phyloP scores from a whole-genome alignment of 108 stramenopile genomes.

The Schizochytrium sp. region DNA sequence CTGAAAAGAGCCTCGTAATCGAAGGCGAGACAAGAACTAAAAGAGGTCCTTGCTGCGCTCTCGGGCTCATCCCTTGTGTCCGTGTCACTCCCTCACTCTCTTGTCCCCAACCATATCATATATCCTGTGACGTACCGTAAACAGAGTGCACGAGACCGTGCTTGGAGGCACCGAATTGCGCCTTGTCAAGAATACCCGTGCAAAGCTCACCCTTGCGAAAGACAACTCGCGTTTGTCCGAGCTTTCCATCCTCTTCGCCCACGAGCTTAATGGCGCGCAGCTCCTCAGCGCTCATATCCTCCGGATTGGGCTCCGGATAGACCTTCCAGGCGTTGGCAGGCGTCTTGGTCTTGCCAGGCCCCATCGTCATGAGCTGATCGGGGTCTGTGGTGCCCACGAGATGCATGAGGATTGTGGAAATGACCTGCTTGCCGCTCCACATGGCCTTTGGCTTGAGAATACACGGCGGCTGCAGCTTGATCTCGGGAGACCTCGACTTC shows the following conservation, averaged over 20 bases:
- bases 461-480: slow-evolving; percentile 82
- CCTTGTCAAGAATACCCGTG: slow-evolving; percentile 92
- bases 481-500: slow-evolving; percentile 49
- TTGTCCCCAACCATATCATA: neutral
- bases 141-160: slow-evolving; percentile 88
- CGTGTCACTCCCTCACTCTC: neutral
- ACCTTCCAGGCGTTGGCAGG: slow-evolving; percentile 41
- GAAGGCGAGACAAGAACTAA: neutral
- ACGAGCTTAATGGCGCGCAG: slow-evolving; percentile 43
- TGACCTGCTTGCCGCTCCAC: slow-evolving; percentile 96
- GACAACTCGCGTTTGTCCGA: slow-evolving; percentile 47
- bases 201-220: slow-evolving; percentile 82
- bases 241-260: slow-evolving; percentile 54
- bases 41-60: no score
- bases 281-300: neutral
- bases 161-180: slow-evolving; percentile 73
- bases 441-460: slow-evolving; percentile 77
- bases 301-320: neutral
- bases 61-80: neutral
- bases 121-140: slow-evolving; percentile 30
- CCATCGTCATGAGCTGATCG: slow-evolving; percentile 37
- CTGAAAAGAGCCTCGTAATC: neutral
- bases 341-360: slow-evolving; percentile 77
- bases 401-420: slow-evolving; percentile 50
- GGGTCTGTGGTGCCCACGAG: slow-evolving; percentile 1